Evolutionary conservation across 2,329 filamentous ascomycete genomes (phyloP).

Genomic region (Xylariaceae sp.): DNA sequence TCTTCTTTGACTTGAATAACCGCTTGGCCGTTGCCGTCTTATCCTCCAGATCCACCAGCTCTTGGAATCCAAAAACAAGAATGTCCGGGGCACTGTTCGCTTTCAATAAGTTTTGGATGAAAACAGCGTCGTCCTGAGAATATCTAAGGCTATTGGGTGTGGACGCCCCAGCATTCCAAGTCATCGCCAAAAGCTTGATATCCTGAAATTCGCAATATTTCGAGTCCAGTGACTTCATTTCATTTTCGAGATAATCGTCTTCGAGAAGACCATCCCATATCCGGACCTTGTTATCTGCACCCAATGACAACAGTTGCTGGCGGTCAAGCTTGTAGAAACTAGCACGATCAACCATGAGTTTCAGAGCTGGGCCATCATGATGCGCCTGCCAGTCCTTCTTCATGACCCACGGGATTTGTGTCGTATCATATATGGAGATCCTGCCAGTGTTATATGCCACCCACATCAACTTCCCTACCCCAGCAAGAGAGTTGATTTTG

Average conservation of each 20-base stretch:
- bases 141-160: constrained; percentile 80
- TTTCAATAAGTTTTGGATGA: constrained; percentile 76
- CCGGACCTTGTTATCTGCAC: constrained; percentile 78
- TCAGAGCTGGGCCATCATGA: constrained; percentile 68
- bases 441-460: constrained; percentile 92
- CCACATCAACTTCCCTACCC: constrained; percentile 82
- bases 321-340: constrained; percentile 83
- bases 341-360: constrained; percentile 72
- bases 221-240: constrained; percentile 79
- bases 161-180: constrained; percentile 96
- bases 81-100: constrained; percentile 81
- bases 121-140: constrained; percentile 65
- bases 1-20: constrained; percentile 87
- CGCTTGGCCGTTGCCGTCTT: constrained; percentile 97
- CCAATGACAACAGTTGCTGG: constrained; percentile 79
- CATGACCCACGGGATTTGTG: constrained; percentile 76
- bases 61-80: constrained; percentile 93
- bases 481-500: constrained; percentile 85
- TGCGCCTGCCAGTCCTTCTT: constrained; percentile 96
- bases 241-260: constrained; percentile 88
- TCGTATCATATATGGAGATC: constrained; percentile 88
- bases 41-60: constrained; percentile 95
- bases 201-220: constrained; percentile 85
- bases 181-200: constrained; percentile 75
- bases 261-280: constrained; percentile 91